Evolutionary conservation across 345 rosid genomes (phyloP).

Genomic region (Carallia pectinifolia): DNA sequence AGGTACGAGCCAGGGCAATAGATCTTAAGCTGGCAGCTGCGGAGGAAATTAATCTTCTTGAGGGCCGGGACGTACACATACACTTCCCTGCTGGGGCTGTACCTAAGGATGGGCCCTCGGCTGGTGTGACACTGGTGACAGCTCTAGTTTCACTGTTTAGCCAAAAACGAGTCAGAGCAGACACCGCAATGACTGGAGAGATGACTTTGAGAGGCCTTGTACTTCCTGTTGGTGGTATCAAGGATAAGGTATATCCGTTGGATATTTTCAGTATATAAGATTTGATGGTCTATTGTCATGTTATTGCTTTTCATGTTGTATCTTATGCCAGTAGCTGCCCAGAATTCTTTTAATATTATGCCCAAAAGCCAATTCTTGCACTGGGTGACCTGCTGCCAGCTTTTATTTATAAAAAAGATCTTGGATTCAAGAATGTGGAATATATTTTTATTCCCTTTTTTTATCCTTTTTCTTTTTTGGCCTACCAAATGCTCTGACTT

Average conservation of each 20-base stretch:
- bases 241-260: conserved; percentile 68
- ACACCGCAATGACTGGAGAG: conserved; percentile 99
- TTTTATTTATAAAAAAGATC: too few species aligned
- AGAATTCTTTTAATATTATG: too few species aligned
- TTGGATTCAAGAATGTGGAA: too few species aligned
- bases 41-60: conserved; percentile 64
- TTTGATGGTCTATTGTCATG: background rate
- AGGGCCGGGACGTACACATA: conserved; percentile 89
- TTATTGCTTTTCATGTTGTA: background rate
- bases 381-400: too few species aligned
- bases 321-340: background rate
- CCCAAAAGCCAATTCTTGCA: too few species aligned
- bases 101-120: conserved; percentile 99
- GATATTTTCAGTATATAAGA: background rate
- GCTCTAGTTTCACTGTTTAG: conserved; percentile 88
- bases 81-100: conserved; percentile 99
- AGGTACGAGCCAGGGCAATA: conserved; percentile 95
- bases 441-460: too few species aligned
- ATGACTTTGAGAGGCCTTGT: conserved; percentile 97
- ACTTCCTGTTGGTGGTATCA: conserved; percentile 95
- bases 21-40: conserved; percentile 67
- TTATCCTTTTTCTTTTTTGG: too few species aligned
- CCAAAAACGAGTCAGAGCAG: conserved; percentile 84
- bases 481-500: too few species aligned
- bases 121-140: conserved; percentile 95